Conservation (phyloP, 495 filamentous ascomycete genomes). For the Neurospora sp. region DNA sequence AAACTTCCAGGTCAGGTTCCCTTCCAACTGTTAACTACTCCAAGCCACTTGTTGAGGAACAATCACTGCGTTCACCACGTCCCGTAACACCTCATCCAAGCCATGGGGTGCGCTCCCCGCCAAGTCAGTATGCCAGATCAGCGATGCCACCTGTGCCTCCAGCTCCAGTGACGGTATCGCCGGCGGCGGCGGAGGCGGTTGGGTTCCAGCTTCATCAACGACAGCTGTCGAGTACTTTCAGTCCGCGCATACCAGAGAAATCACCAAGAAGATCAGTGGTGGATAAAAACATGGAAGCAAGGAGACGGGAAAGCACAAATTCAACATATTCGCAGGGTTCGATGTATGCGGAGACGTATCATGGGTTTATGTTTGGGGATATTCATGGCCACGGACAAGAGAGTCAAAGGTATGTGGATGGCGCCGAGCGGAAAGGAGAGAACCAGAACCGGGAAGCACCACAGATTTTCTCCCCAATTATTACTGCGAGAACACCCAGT, state of each 20-base stretch:
- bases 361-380: neutral
- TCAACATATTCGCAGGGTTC: neutral
- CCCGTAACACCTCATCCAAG: neutral
- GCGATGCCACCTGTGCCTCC: neutral
- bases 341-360: neutral
- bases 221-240: too few species aligned
- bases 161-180: too few species aligned
- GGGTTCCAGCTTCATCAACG: too few species aligned
- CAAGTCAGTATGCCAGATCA: neutral
- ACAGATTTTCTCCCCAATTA: neutral
- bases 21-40: neutral
- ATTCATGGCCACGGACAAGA: neutral
- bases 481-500: neutral
- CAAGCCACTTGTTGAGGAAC: neutral
- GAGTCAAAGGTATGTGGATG: neutral
- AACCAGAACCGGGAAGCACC: neutral
- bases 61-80: neutral
- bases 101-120: neutral
- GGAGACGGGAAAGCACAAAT: neutral
- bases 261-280: neutral
- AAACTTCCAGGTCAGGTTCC: neutral
- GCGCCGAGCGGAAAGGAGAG: fast-evolving
- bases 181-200: too few species aligned
- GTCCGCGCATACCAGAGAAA: neutral
- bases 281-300: neutral